Percentiles rank a stretch among this genome's conserved stretches.
phyloP scores from a whole-genome alignment of 2,329 filamentous ascomycete species.

The Neofusicoccum kwambonambiense region DNA sequence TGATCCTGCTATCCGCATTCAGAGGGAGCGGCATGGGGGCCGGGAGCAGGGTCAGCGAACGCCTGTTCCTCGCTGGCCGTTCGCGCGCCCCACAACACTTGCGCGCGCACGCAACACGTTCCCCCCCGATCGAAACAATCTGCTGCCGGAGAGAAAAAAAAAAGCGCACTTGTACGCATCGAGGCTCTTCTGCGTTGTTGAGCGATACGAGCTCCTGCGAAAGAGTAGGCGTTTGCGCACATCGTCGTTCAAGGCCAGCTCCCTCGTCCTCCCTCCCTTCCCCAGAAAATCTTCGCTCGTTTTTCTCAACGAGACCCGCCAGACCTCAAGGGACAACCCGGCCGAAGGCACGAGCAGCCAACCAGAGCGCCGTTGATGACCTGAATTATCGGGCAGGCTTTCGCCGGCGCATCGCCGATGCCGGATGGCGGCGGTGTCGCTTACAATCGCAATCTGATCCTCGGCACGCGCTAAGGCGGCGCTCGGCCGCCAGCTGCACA shows the following conservation, averaged over 20 bases:
- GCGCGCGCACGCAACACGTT: no score
- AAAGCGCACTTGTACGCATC: no score
- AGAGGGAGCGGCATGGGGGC: neutral
- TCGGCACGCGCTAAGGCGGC: neutral
- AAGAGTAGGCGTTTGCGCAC: no score
- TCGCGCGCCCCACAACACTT: no score
- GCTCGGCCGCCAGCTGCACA: neutral
- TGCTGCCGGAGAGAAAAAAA: no score
- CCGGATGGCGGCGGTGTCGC: neutral
- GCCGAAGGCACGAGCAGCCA: neutral
- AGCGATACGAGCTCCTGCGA: no score
- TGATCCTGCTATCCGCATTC: slow-evolving; percentile 9
- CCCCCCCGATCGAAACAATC: no score
- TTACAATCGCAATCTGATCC: neutral
- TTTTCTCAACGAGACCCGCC: neutral
- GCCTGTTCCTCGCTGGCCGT: neutral
- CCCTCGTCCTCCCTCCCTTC: neutral
- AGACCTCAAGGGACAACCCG: neutral
- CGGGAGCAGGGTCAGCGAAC: neutral
- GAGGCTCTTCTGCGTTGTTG: no score
- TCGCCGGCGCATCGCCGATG: slow-evolving; percentile 8
- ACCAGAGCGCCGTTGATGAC: slow-evolving; percentile 9
- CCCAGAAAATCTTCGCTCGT: neutral
- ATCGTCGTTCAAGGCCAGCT: no score
- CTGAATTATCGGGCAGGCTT: neutral